Base-by-base conservation (phyloP, 768 basidiomycete genomes). In the Phaeotremella fagi region DNA sequence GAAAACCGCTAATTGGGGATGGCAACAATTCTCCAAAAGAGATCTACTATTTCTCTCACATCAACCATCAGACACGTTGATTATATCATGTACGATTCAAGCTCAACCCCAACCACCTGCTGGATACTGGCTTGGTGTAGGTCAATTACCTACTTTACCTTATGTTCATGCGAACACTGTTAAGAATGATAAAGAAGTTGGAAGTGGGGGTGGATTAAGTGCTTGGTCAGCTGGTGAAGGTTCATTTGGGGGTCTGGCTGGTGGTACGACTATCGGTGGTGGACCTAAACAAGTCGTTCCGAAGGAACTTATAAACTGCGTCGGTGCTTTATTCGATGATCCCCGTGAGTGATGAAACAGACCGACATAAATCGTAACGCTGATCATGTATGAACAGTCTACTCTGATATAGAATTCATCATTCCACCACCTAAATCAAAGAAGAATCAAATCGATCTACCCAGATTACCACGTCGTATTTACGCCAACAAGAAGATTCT, bases 1-100 rank as follows among this genome's bases (percentile, higher is more conserved):
- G 70, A 85, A 86, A 72, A 81, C 87, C 12, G 85, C 85, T 25
- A 90, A 89, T 64, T 89, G 87, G 88, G 87, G 87, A 72, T 90
- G 88, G 87, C 85, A 80, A 38, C 58, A 57, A n/a, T 91, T 90
- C 71, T 82, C 86, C 33, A 81, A 81, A 51, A 78, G 88, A 61
- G 87, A 90, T 55, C 18, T 87, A 80, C 74, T 87, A 81, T 72
- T 78, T 80, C 38, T 80, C 81, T 33, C 64, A 45, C 44, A 66
- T 1, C 54, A 79, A 56, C 72, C 78, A 15, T 76, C 81, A 28
- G 87, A 90, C 60, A 82, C 84, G 0, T 84, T 90, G 64, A 72
- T 87, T 41, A 83, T 91, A 44, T 79, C 82, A 23, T 91, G 88
- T 64, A 86, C 81, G 15, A 88, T 91, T 59, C 82, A 83, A 3